Evolutionary conservation across 768 basidiomycete species (phyloP), one percentile per base, ranked within the genome.

Genomic region (Kwoniella heveanensis): DNA sequence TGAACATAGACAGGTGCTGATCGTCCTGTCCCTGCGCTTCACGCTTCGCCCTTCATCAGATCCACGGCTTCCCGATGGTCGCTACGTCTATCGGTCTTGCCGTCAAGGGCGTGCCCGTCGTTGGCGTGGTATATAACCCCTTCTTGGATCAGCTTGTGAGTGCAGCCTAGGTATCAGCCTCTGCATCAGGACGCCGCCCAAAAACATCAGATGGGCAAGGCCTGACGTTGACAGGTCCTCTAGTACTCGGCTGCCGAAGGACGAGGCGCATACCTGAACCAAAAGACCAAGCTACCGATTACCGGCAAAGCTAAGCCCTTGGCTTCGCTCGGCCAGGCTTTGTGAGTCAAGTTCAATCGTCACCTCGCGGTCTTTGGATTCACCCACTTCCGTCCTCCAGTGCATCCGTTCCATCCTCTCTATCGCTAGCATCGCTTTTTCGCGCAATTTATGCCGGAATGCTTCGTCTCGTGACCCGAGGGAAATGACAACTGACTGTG

Each of bases 91-190:
- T 98, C 55, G 94, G 93, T 7, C 83, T 98, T 71, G 88, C 94
- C 65, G 88, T 90, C 82, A 84, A 88, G 62, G 87, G 87, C 66
- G 83, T 86, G 7, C 91, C 94, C 1, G 85, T 94, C 7, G 83
- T 96, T 19, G 94, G 94, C 1, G 92, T 98, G 44, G 88, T 97
- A 65, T 95, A 87, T 82, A 93, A 93, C 76, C 94, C 94, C 0
- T 93, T 92, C 84, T 84, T 93, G 57, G 85, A 91, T 66, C 86
- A 93, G 56, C 83, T 95, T 57, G 89, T 90, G 60, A 67, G 84
- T 62, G 70, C n/a, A n/a, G n/a, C n/a, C n/a, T n/a, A n/a, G n/a
- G n/a, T n/a, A n/a, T n/a, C n/a, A n/a, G n/a, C n/a, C n/a, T n/a
- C n/a, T n/a, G n/a, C 29, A 32, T 55, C 53, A 19, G 51, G 19